Evolutionary conservation across 1,139 yeast genomes (phyloP).

Genomic region (Scheffersomyces quercinus): DNA sequence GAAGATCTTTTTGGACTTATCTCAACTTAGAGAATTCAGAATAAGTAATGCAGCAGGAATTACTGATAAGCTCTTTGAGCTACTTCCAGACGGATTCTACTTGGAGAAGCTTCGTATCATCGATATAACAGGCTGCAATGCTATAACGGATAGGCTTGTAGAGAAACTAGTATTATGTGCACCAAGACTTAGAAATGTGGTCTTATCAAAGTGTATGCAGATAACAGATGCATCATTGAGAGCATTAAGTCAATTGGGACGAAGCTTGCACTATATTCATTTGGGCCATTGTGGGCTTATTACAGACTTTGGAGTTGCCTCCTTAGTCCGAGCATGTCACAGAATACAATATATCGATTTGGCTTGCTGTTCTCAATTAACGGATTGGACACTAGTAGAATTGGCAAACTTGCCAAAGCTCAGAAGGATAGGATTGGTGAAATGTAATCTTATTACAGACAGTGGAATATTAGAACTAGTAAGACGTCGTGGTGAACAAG

Average conservation of each 20-base stretch:
- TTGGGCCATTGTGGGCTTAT: slow-evolving; percentile 91
- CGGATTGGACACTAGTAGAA: slow-evolving; percentile 80
- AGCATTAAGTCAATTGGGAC: slow-evolving; percentile 72
- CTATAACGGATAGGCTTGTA: slow-evolving; percentile 78
- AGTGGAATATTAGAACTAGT: slow-evolving; percentile 79
- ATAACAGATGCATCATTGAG: slow-evolving; percentile 82
- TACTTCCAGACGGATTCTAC: slow-evolving; percentile 43
- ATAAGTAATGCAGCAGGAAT: slow-evolving; percentile 73
- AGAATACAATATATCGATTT: slow-evolving; percentile 90
- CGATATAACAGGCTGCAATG: slow-evolving; percentile 83
- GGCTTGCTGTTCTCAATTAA: slow-evolving; percentile 90
- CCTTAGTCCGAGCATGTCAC: slow-evolving; percentile 75
- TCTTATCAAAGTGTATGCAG: slow-evolving; percentile 84
- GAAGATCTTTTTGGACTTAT: slow-evolving; percentile 61
- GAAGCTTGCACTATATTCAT: slow-evolving; percentile 85
- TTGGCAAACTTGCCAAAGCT: slow-evolving; percentile 76
- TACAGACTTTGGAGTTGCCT: slow-evolving; percentile 84
- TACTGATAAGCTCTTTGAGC: slow-evolving; percentile 61
- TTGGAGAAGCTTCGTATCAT: slow-evolving; percentile 65
- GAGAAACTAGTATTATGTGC: slow-evolving; percentile 73
- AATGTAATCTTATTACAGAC: slow-evolving; percentile 87
- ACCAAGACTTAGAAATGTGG: slow-evolving; percentile 84
- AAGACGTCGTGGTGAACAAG: slow-evolving; percentile 68
- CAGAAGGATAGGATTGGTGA: slow-evolving; percentile 89
- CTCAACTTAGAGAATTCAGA: slow-evolving; percentile 80